Conservation (phyloP, 2,329 filamentous ascomycete genomes). For the Tolypocladium cylindrosporum region DNA sequence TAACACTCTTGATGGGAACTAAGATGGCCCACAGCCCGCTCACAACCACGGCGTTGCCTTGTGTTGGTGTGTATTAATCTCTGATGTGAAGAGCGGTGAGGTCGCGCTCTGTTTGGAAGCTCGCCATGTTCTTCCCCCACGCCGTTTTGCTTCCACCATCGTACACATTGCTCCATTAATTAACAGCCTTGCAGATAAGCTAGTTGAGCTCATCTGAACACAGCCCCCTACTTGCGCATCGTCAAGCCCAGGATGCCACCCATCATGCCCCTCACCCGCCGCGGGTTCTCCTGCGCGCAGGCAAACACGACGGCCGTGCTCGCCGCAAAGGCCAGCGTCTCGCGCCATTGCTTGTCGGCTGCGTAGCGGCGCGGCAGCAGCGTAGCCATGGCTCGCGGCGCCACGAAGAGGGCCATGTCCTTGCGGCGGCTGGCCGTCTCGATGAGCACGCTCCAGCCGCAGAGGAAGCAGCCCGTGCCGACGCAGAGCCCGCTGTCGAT, state of each 20-base stretch:
- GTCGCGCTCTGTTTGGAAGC: background rate
- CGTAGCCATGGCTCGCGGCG: conserved; percentile 66
- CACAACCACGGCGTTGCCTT: background rate
- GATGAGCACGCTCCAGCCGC: conserved; percentile 72
- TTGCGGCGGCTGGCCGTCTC: conserved; percentile 57
- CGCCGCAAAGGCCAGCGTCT: conserved; percentile 54
- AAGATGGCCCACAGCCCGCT: background rate
- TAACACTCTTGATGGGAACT: background rate
- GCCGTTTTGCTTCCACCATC: background rate
- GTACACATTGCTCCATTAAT: background rate
- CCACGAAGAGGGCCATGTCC: conserved; percentile 73
- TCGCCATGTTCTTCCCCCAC: background rate
- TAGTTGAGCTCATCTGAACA: background rate
- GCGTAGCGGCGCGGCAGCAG: conserved; percentile 62
- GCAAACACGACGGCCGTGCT: conserved; percentile 64
- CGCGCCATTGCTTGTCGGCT: conserved; percentile 53
- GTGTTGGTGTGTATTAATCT: background rate
- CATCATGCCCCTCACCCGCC: conserved; percentile 57
- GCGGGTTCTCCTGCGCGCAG: conserved; percentile 50
- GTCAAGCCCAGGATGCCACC: conserved; percentile 49
- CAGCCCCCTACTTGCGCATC: conserved; percentile 23
- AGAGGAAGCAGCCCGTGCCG: conserved; percentile 60
- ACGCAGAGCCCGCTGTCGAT: conserved; percentile 61
- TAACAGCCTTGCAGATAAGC: background rate
- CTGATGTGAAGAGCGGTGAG: background rate